A percentile compares a stretch with the other conserved stretches of the same genome.
These are phyloP conservation scores for Sphagnum magellanicum DNA, from an alignment of 228 moss, liverwort and hornwort genomes.

Conservation along the genomic window DNA sequence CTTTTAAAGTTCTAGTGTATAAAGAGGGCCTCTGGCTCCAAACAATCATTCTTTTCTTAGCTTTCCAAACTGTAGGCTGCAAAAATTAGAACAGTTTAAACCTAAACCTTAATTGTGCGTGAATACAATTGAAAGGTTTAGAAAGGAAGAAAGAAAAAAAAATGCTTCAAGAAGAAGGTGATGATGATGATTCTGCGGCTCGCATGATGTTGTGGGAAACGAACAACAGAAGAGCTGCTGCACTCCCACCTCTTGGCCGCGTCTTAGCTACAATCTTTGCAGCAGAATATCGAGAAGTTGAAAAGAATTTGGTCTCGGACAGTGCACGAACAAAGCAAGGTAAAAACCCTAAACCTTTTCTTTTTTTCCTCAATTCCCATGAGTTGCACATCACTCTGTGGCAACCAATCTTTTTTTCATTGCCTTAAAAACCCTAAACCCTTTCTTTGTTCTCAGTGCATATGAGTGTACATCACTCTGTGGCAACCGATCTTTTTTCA, in stretches of 20 bases:
- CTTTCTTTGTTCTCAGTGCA: not conserved
- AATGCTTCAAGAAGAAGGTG: no score
- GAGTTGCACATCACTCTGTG: not conserved
- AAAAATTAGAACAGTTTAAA: no score
- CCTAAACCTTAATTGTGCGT: no score
- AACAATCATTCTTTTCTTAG: no score
- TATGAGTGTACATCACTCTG: not conserved
- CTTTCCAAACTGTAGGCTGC: no score
- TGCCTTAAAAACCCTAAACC: not conserved
- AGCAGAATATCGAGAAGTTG: conserved; percentile 56
- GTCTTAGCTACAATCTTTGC: conserved; percentile 54
- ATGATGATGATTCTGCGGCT: no score
- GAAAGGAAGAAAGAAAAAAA: no score
- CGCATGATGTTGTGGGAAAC: conserved; percentile 27
- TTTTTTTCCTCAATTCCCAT: not conserved
- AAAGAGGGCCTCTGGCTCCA: no score
- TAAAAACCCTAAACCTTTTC: conserved; percentile 6
- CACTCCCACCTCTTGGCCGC: conserved; percentile 58
- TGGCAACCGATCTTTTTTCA: not conserved
- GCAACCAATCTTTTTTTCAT: not conserved
- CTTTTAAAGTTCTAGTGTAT: no score
- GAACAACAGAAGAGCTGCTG: conserved; percentile 8
- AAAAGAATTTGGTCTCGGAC: conserved; percentile 33
- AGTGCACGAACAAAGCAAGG: conserved; percentile 35
- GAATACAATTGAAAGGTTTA: no score